Evolutionary conservation across 2,329 filamentous ascomycete genomes (phyloP).

Genomic region (Teratosphaeriaceae sp.): DNA sequence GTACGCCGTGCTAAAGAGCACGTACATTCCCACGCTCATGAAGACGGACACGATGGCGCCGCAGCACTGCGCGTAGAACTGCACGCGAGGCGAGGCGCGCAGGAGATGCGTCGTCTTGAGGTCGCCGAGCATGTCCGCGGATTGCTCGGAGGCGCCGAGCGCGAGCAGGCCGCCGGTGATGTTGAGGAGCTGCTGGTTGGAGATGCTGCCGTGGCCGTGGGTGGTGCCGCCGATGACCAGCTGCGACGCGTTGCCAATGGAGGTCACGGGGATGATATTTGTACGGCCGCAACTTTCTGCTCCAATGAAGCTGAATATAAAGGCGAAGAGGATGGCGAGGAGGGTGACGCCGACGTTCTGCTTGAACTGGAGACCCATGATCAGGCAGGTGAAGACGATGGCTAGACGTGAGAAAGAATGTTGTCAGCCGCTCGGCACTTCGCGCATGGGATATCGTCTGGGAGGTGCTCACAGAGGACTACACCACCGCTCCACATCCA

Average conservation of each 20-base stretch:
- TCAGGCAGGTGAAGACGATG: slow-evolving; percentile 43
- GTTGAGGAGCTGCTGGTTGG: slow-evolving; percentile 55
- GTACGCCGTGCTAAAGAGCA: slow-evolving; percentile 59
- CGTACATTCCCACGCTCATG: slow-evolving; percentile 57
- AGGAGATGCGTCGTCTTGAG: slow-evolving; percentile 61
- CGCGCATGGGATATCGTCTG: no score
- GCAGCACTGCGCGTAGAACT: slow-evolving; percentile 59
- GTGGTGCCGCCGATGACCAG: slow-evolving; percentile 57
- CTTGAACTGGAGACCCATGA: slow-evolving; percentile 47
- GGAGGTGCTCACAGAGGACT: no score
- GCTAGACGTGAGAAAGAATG: no score
- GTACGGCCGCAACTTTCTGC: slow-evolving; percentile 49
- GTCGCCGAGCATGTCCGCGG: slow-evolving; percentile 50
- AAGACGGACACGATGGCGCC: slow-evolving; percentile 56
- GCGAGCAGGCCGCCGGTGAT: slow-evolving; percentile 48
- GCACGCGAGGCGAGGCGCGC: slow-evolving; percentile 54
- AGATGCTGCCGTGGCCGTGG: slow-evolving; percentile 41
- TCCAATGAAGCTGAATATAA: slow-evolving; percentile 53
- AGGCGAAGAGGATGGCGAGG: slow-evolving; percentile 48
- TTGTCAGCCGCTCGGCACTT: no score
- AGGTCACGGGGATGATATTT: slow-evolving; percentile 55
- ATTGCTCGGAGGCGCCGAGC: slow-evolving; percentile 27
- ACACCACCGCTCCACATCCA: slow-evolving; percentile 49
- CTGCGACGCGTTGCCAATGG: slow-evolving; percentile 59
- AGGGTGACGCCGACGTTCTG: slow-evolving; percentile 50